Evolutionary conservation across 2,329 filamentous ascomycete genomes (phyloP).

Genomic region (Aspergillus novoparasiticus): DNA sequence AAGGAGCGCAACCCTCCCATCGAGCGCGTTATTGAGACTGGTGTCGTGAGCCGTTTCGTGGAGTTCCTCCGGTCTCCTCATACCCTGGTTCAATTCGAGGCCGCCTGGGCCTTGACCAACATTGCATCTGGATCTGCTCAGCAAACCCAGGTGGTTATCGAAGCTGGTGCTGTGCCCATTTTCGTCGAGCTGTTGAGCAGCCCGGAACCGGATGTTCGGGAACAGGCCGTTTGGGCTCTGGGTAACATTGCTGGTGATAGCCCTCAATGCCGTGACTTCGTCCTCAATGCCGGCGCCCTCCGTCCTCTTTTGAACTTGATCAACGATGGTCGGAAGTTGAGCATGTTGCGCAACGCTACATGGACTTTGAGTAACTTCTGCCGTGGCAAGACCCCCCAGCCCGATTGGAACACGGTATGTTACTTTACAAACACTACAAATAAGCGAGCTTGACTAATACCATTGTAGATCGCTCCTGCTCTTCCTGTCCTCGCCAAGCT

Average conservation of each 20-base stretch:
- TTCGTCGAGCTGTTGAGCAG: conserved; percentile 95
- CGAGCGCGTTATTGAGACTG: conserved; percentile 98
- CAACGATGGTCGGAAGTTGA: conserved; percentile 96
- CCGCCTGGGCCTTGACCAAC: conserved; percentile 98
- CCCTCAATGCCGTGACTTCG: conserved; percentile 95
- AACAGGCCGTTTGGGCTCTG: conserved; percentile 97
- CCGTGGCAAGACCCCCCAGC: conserved; percentile 98
- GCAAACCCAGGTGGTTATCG: conserved; percentile 98
- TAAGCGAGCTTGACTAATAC: conserved; percentile 19
- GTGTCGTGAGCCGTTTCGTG: conserved; percentile 95
- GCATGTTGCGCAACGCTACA: conserved; percentile 97
- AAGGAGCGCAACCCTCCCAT: conserved; percentile 99
- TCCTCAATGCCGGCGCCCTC: conserved; percentile 85
- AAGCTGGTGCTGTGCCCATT: conserved; percentile 96
- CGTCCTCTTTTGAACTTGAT: conserved; percentile 87
- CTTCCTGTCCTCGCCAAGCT: conserved; percentile 95
- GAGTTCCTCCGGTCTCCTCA: conserved; percentile 97
- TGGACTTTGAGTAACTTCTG: conserved; percentile 99
- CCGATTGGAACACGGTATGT: conserved; percentile 93
- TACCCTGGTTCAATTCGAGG: conserved; percentile 97
- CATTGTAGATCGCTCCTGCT: conserved; percentile 79
- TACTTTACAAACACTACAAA: not conserved
- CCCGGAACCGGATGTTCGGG: conserved; percentile 94
- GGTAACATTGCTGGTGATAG: conserved; percentile 99
- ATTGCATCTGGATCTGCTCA: conserved; percentile 96